A percentile compares a stretch with the other conserved stretches of the same genome.
phyloP scores from a whole-genome alignment of 2,329 filamentous ascomycete species.

The Cercospora sp. region DNA sequence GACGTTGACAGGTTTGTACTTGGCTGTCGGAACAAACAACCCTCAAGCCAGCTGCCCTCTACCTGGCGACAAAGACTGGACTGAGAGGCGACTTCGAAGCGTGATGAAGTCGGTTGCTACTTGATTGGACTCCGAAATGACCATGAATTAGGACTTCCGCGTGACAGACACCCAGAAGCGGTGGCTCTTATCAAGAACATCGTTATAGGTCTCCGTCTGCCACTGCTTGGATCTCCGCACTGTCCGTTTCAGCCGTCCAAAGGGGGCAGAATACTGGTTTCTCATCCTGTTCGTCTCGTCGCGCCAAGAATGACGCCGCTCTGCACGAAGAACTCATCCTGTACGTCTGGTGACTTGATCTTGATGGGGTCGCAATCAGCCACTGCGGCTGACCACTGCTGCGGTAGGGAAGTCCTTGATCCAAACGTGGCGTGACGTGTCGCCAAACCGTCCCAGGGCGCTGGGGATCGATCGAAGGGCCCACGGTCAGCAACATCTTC shows the following conservation, averaged over 20 bases:
- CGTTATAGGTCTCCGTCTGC: neutral
- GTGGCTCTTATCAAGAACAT: neutral
- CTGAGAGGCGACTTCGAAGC: neutral
- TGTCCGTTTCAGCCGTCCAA: neutral
- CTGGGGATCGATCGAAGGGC: neutral
- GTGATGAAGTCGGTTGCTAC: no score
- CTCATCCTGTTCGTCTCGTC: neutral
- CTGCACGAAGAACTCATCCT: neutral
- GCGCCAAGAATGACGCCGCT: neutral
- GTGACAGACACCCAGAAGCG: neutral
- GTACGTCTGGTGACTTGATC: neutral
- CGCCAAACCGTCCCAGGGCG: neutral
- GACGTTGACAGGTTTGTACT: neutral
- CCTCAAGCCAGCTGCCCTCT: neutral
- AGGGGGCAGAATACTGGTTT: neutral
- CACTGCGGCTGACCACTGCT: neutral
- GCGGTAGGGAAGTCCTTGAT: neutral
- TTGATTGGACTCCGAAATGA: neutral
- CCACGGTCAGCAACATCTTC: neutral
- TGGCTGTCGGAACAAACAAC: neutral
- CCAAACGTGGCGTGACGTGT: neutral
- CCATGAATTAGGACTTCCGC: neutral
- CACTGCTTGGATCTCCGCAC: neutral
- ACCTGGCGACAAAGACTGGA: neutral
- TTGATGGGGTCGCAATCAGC: neutral